phyloP scores from a whole-genome alignment of 495 filamentous ascomycete genomes.

The Trichoderma gamsii region DNA sequence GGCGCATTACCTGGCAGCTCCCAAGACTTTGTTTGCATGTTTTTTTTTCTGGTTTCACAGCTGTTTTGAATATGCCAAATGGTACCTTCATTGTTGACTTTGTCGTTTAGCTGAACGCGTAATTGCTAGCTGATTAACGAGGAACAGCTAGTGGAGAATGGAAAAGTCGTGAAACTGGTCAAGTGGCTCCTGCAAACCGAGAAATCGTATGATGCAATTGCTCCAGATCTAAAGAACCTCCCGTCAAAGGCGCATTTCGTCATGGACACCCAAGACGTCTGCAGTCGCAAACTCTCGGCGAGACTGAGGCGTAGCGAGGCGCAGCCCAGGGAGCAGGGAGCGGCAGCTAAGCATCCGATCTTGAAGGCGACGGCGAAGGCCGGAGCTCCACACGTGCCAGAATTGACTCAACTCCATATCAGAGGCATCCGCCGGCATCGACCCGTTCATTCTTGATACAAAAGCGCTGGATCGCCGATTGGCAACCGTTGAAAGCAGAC shows the following conservation, averaged over 20 bases:
- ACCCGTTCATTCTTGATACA: not conserved
- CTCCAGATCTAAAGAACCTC: not conserved
- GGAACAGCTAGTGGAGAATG: not conserved
- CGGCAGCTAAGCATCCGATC: not conserved
- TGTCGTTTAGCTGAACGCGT: too few species aligned
- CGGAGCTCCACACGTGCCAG: not conserved
- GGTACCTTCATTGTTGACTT: not conserved
- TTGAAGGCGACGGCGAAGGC: slow-evolving; percentile 1
- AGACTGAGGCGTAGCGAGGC: slow-evolving; percentile 4
- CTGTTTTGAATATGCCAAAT: too few species aligned
- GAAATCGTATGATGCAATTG: not conserved
- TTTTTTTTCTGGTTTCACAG: not conserved
- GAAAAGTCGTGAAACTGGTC: not conserved
- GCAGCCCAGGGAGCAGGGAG: not conserved
- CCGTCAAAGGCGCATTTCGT: not conserved
- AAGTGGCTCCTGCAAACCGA: not conserved
- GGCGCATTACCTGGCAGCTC: not conserved
- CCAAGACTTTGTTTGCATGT: not conserved
- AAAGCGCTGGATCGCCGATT: not conserved
- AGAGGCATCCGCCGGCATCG: not conserved
- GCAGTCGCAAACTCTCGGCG: not conserved
- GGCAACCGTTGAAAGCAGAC: not conserved
- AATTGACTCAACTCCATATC: not conserved
- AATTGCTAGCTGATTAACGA: not conserved
- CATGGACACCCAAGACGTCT: not conserved